phyloP scores from a whole-genome alignment of 1,284 basidiomycete species.

The Pyrrhoderma lamaoense region DNA sequence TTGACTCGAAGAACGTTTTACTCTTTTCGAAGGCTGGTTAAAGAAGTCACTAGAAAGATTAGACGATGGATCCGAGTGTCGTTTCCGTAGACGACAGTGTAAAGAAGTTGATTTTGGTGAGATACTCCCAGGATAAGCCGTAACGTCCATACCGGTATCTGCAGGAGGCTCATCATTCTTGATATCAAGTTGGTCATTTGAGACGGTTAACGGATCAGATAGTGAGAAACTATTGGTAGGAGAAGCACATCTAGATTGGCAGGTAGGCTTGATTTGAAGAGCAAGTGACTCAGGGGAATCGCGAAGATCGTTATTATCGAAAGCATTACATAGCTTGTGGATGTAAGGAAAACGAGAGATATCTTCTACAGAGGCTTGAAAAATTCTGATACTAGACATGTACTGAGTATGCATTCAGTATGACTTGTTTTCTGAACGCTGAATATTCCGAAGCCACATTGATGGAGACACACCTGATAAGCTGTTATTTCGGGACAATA shows the following conservation, averaged over 20 bases:
- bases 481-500: constrained; percentile 16
- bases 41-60: constrained; percentile 1
- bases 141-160: too few relatives aligned
- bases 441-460: neutral
- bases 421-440: neutral
- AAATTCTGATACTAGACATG: constrained; percentile 12
- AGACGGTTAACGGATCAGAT: too few relatives aligned
- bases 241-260: neutral
- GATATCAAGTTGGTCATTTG: neutral
- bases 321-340: constrained; percentile 12
- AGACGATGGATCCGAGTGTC: constrained; percentile 4
- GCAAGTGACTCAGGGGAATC: constrained; percentile 5
- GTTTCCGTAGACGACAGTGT: neutral
- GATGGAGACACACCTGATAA: constrained; percentile 2
- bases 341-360: constrained; percentile 13
- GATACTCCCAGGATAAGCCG: too few relatives aligned
- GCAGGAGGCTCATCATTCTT: neutral
- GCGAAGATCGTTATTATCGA: neutral
- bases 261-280: neutral
- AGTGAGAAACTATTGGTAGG: neutral
- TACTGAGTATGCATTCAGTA: neutral
- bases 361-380: constrained; percentile 13
- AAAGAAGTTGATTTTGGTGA: too few relatives aligned
- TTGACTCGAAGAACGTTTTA: constrained; percentile 15
- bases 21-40: constrained; percentile 2